These are phyloP conservation scores for Turritis glabra DNA, from an alignment of 345 rosid species.

Conservation along the genomic window DNA sequence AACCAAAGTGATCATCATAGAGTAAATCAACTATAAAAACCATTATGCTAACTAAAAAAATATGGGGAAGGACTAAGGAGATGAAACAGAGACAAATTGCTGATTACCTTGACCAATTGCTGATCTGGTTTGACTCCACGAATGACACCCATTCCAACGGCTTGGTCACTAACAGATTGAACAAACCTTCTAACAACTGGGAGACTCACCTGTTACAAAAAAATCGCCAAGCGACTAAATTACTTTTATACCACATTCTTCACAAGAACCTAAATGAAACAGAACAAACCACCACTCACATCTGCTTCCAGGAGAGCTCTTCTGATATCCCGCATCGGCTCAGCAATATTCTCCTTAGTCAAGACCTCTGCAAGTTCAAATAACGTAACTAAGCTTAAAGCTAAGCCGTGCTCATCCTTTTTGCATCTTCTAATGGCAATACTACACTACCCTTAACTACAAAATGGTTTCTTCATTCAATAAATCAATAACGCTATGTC, in stretches of 20 bases:
- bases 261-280: neutral
- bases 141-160: conserved; percentile 80
- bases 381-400: neutral
- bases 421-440: neutral
- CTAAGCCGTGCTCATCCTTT: neutral
- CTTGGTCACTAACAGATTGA: conserved; percentile 84
- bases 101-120: conserved; percentile 83
- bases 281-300: conserved; percentile 55
- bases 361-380: conserved; percentile 64
- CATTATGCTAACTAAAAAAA: neutral
- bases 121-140: conserved; percentile 97
- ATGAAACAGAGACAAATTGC: neutral
- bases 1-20: neutral
- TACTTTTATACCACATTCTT: neutral
- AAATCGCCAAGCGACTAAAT: conserved; percentile 19
- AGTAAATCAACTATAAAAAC: neutral
- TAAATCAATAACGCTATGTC: neutral
- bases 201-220: conserved; percentile 84
- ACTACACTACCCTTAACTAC: conserved; percentile 15
- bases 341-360: conserved; percentile 91
- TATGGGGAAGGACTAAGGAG: too few relatives aligned
- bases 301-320: conserved; percentile 98
- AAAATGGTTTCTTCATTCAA: too few relatives aligned
- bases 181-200: conserved; percentile 97
- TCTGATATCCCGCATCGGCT: conserved; percentile 97